Base-by-base conservation (phyloP, 2,329 filamentous ascomycete genomes). In the Pseudocercospora fijiensis region DNA sequence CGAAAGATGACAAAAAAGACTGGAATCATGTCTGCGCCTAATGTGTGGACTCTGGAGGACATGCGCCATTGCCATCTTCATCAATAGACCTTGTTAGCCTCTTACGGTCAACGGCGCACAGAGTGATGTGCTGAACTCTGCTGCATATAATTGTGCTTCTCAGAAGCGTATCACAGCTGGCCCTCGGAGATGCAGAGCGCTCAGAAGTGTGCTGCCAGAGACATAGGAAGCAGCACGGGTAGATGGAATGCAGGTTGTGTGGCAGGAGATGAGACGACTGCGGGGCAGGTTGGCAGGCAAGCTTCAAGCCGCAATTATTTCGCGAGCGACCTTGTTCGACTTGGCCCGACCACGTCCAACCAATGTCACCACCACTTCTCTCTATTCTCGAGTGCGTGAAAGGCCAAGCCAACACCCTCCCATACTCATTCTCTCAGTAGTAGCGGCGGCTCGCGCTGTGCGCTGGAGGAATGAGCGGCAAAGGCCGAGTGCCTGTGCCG, bases 401-500 rank as follows among this genome's bases (percentile, higher is more conserved):
- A 53, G 49, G 24, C 24, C 49, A 28, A 53, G 49, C 13, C 10
- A 10, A 24, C 22, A n/a, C 28, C 28, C 13, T n/a, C 6, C 22
- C 7, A 30, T 28, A 53, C 26, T 27, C 24, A 53, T 24, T 26
- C 16, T 27, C 26, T 28, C 3, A 9, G 49, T 26, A 24, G 16
- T 53, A 53, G 49, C 22, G 26, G 24, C 16, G 26, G 49, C 16
- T 28, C 20, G 11, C 1, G n/a, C 9, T 8, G 53, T 37, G 28
- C 27, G 53, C 53, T 22, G 53, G 28, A 56, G 63, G 68, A 70
- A 80, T 78, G 75, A 82, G 74, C 70, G 78, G 79, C 76, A 79
- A 82, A 71, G 68, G 70, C 55, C 77, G 77, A 22, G 77, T 89
- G 63, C 88, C 90, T 41, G 77, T 89, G 63, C 88, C 90, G 37